Evolutionary conservation across 768 basidiomycete species (phyloP).

Genomic region (Rhizopogon vulgaris): DNA sequence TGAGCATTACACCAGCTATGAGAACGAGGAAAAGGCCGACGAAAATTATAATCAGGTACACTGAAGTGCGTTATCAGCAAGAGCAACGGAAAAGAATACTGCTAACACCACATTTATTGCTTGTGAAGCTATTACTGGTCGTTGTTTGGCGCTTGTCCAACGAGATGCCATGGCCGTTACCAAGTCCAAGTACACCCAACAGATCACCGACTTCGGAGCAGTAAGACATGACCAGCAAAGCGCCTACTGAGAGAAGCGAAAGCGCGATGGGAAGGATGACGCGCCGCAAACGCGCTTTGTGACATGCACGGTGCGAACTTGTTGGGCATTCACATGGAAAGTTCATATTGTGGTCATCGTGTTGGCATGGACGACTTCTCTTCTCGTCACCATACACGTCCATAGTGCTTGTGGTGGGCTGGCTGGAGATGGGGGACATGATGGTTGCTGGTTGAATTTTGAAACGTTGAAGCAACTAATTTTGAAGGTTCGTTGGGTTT

Average conservation of each 20-base stretch:
- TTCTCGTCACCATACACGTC: constrained; percentile 13
- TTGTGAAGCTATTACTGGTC: constrained; percentile 25
- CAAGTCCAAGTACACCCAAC: constrained; percentile 15
- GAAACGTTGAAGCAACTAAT: no score
- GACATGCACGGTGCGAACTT: constrained; percentile 25
- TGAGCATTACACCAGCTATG: constrained; percentile 49
- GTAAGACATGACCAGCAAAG: constrained; percentile 23
- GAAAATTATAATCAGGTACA: constrained; percentile 60
- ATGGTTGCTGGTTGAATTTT: neutral
- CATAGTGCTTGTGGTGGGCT: constrained; percentile 22
- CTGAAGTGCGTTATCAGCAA: constrained; percentile 23
- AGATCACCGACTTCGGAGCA: constrained; percentile 24
- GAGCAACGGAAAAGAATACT: constrained; percentile 9
- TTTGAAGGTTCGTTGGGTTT: no score
- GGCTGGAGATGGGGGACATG: constrained; percentile 23
- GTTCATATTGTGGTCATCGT: constrained; percentile 11
- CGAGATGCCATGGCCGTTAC: constrained; percentile 24
- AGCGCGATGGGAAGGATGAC: constrained; percentile 31
- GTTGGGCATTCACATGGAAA: constrained; percentile 15
- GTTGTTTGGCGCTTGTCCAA: constrained; percentile 22
- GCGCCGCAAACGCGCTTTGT: constrained; percentile 24
- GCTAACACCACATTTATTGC: constrained; percentile 31
- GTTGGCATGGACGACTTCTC: constrained; percentile 15
- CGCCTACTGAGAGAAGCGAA: constrained; percentile 24
- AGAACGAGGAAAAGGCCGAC: constrained; percentile 55